phyloP scores from a whole-genome alignment of 495 filamentous ascomycete species.

The Lindgomyces ingoldianus region DNA sequence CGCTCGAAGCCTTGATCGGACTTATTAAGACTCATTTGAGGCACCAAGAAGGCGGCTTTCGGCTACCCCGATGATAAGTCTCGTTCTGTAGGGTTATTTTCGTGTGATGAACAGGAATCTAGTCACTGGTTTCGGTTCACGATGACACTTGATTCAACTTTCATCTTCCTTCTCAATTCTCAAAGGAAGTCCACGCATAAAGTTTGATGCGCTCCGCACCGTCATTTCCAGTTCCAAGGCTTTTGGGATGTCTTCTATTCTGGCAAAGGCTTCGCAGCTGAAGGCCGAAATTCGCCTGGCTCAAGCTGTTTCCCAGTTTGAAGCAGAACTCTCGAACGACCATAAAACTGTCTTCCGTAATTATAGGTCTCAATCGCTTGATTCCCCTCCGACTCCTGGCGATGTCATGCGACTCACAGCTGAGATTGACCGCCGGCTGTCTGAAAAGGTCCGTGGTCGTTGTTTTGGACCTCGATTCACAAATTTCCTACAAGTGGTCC shows the following conservation, averaged over 20 bases:
- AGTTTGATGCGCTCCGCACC: too few relatives aligned
- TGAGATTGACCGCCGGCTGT: slow-evolving; percentile 45
- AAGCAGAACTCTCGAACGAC: slow-evolving; percentile 46
- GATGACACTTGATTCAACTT: too few relatives aligned
- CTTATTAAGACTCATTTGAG: too few relatives aligned
- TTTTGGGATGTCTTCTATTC: slow-evolving; percentile 56
- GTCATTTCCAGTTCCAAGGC: too few relatives aligned
- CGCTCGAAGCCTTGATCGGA: too few relatives aligned
- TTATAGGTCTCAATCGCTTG: slow-evolving; percentile 29
- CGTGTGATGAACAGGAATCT: too few relatives aligned
- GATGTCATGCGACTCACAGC: slow-evolving; percentile 51
- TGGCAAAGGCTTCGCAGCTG: slow-evolving; percentile 50
- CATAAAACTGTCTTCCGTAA: slow-evolving; percentile 45
- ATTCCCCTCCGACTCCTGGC: slow-evolving; percentile 39
- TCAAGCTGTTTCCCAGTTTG: slow-evolving; percentile 48
- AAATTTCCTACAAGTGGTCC: slow-evolving; percentile 48
- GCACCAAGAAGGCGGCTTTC: too few relatives aligned
- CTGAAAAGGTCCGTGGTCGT: slow-evolving; percentile 36
- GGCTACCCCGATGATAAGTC: too few relatives aligned
- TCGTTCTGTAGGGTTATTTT: too few relatives aligned
- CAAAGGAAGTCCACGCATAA: too few relatives aligned
- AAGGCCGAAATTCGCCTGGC: slow-evolving; percentile 46
- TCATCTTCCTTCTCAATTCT: too few relatives aligned
- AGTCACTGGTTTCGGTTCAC: too few relatives aligned
- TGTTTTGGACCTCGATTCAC: slow-evolving; percentile 50